A percentile compares a stretch with the other conserved stretches of the same genome.
These are phyloP conservation scores for Sphaceloma murrayae DNA, from an alignment of 2,329 filamentous ascomycete species.

Conservation along the genomic window DNA sequence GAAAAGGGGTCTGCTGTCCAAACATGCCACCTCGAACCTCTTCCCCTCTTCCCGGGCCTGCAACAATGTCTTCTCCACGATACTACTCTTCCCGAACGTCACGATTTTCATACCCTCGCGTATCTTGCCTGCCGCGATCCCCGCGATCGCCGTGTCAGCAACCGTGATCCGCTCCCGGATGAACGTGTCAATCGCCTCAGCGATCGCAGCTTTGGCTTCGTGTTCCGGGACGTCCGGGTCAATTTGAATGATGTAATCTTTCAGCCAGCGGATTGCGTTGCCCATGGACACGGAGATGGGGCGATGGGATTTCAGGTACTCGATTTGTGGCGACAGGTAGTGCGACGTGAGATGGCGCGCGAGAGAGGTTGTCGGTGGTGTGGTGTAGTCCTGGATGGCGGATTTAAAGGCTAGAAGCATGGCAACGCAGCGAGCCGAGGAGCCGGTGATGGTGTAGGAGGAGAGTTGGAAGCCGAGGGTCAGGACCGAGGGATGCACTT, in stretches of 20 bases:
- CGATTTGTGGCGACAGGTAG: conserved; percentile 87
- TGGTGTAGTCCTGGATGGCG: conserved; percentile 89
- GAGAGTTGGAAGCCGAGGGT: conserved; percentile 84
- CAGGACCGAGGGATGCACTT: conserved; percentile 77
- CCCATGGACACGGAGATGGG: conserved; percentile 95
- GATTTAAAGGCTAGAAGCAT: conserved; percentile 84
- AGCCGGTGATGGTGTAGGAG: conserved; percentile 79
- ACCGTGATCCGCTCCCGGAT: conserved; percentile 82
- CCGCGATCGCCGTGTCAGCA: conserved; percentile 76
- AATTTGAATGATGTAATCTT: conserved; percentile 82
- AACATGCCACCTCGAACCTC: conserved; percentile 71
- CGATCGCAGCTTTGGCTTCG: conserved; percentile 69
- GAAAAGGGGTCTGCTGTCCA: conserved; percentile 65
- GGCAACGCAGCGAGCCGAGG: conserved; percentile 75
- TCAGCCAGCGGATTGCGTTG: conserved; percentile 90
- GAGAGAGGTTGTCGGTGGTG: conserved; percentile 72
- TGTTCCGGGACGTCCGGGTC: conserved; percentile 76
- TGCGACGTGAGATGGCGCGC: conserved; percentile 86
- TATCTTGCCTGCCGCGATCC: conserved; percentile 66
- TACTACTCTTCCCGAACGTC: conserved; percentile 75
- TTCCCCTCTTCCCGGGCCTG: conserved; percentile 61
- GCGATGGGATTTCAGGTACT: conserved; percentile 86
- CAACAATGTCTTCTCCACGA: conserved; percentile 75
- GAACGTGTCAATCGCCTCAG: conserved; percentile 76
- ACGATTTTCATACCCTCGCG: conserved; percentile 70